Percentiles rank a stretch among this genome's conserved stretches.
These are phyloP conservation scores for Hemerocallis citrina DNA, from an alignment of 106 monocot species.

Conservation along the genomic window DNA sequence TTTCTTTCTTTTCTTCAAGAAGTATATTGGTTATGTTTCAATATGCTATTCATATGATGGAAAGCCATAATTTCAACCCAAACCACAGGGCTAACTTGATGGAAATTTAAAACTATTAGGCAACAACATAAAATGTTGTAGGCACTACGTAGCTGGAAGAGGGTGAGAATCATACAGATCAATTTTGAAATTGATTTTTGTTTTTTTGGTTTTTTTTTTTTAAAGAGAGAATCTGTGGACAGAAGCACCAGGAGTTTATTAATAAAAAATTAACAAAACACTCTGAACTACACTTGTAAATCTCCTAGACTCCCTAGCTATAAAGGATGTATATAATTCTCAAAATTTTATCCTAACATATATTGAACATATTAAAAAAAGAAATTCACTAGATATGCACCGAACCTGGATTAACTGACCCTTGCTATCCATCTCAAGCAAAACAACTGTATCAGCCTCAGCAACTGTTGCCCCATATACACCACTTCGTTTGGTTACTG, in stretches of 20 bases:
- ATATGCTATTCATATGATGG: not conserved
- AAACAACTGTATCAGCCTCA: conserved; percentile 57
- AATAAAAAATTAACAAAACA: too few species aligned
- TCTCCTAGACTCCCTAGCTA: too few species aligned
- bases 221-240: too few species aligned
- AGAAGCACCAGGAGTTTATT: too few species aligned
- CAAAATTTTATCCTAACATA: not conserved
- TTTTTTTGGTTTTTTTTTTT: too few species aligned
- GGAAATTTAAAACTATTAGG: not conserved
- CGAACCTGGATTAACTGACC: conserved; percentile 65
- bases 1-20: too few species aligned
- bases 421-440: conserved; percentile 46
- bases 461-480: conserved; percentile 72
- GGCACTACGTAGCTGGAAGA: not conserved
- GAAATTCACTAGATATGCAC: not conserved
- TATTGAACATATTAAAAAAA: not conserved
- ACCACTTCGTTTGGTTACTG: conserved; percentile 75
- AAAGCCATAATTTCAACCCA: not conserved
- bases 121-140: not conserved
- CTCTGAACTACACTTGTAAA: too few species aligned
- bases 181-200: too few species aligned
- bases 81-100: not conserved
- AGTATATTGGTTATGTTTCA: too few species aligned
- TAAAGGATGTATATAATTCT: not conserved
- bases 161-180: not conserved